Base-by-base conservation (phyloP, 768 basidiomycete genomes). In the Naganishia antarctica region DNA sequence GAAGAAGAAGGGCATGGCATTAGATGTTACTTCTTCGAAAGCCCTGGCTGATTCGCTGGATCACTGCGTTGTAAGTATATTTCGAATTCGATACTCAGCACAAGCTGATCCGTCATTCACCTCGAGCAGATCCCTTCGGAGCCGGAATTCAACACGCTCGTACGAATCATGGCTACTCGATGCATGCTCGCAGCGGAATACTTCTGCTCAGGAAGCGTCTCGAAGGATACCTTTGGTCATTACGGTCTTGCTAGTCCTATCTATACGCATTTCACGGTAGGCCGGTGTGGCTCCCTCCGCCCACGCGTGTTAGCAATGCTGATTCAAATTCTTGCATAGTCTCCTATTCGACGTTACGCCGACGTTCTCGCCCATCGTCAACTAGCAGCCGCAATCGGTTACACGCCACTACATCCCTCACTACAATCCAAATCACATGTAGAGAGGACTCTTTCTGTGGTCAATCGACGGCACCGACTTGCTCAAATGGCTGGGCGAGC, bases 181-280 rank as follows among this genome's bases (percentile, higher is more conserved):
- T 97, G 96, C 76, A 99, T 99, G 96, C 82, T 97, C 26, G 87
- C 93, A 0, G 96, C 96, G 21, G 96, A 99, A 76, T 99, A 99
- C 77, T 97, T 98, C 80, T 91, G 89, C 74, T 89, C 93, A 0
- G 94, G 96, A 9, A 92, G 91, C 69, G 91, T 97, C 2, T 84
- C 87, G 0, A 84, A 87, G 51, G 92, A 96, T 68, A 87, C 91
- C 0, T 99, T 97, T 74, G 88, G 89, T 1, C 96, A 98, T 77
- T 99, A 99, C 75, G 96, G 96, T 43, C 83, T 99, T n/a, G 96
- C 96, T 0, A 92, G 85, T 74, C 84, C 89, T 0, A 99, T 99
- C 62, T 99, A 98, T 75, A 99, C 96, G 0, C 96, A 98, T 76
- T 98, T 98, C 74, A 97, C 94, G 18, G 75, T 76, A 40, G 68